Evolutionary conservation across 768 basidiomycete species (phyloP).

Genomic region (Leccinum imitatum): DNA sequence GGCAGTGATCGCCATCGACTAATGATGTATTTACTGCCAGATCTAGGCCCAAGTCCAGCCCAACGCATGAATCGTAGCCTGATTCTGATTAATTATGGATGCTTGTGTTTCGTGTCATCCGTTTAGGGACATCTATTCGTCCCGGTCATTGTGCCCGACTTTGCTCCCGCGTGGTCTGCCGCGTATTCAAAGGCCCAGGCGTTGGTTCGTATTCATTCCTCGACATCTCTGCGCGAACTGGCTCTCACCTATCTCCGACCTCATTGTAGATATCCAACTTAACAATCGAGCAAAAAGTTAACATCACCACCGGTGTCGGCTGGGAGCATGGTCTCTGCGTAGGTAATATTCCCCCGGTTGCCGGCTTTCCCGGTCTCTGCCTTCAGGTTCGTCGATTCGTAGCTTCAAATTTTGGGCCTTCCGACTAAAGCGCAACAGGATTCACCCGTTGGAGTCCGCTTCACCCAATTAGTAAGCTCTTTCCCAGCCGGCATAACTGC

Average conservation of each 20-base stretch:
- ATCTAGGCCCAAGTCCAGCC: too few species aligned
- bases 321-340: constrained; percentile 61
- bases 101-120: too few species aligned
- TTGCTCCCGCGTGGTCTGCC: constrained; percentile 50
- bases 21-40: too few species aligned
- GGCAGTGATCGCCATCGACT: too few species aligned
- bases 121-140: too few species aligned
- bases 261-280: constrained; percentile 42
- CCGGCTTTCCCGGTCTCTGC: constrained; percentile 65
- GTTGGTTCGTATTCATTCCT: constrained; percentile 39
- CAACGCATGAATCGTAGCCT: too few species aligned
- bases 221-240: background rate
- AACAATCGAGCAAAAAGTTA: constrained; percentile 64
- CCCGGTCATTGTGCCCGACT: constrained; percentile 41
- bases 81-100: too few species aligned
- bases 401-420: background rate
- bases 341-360: constrained; percentile 60
- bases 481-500: constrained; percentile 86
- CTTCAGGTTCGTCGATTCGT: constrained; percentile 48
- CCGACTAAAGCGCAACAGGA: constrained; percentile 40
- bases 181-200: constrained; percentile 59
- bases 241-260: too few species aligned
- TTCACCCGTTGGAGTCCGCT: constrained; percentile 76
- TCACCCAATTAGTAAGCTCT: constrained; percentile 66
- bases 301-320: constrained; percentile 58